These are phyloP conservation scores for Metschnikowia amazonensis DNA, from an alignment of 805 yeast species.

Conservation along the genomic window DNA sequence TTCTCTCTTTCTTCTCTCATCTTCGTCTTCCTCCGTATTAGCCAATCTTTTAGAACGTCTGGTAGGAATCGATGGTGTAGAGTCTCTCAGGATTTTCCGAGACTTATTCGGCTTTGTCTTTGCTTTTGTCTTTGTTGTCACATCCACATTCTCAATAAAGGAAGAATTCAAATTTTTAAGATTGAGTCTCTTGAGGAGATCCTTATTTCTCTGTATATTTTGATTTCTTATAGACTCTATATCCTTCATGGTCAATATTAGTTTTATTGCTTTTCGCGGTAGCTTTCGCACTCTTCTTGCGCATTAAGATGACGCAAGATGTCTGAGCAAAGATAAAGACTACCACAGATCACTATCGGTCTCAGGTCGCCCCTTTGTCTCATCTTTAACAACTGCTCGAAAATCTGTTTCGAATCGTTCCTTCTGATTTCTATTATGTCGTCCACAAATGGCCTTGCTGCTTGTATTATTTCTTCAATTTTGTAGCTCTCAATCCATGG, in stretches of 20 bases:
- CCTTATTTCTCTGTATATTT: constrained; percentile 80
- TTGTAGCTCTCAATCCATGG: constrained; percentile 75
- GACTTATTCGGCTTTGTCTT: constrained; percentile 20
- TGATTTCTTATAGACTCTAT: constrained; percentile 29
- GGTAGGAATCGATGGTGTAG: constrained; percentile 44
- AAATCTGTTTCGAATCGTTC: constrained; percentile 1
- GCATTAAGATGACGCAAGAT: constrained; percentile 24
- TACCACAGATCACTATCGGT: constrained; percentile 39
- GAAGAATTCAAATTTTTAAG: constrained; percentile 55
- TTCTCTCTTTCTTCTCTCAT: constrained; percentile 28
- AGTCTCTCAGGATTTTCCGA: constrained; percentile 20
- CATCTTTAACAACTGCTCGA: constrained; percentile 9
- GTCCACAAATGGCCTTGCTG: constrained; percentile 23
- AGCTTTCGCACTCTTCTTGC: constrained; percentile 5
- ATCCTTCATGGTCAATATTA: constrained; percentile 2
- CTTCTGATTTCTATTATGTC: constrained; percentile 12
- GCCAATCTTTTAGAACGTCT: constrained; percentile 78
- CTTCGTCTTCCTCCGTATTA: constrained; percentile 40
- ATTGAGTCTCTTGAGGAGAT: constrained; percentile 66
- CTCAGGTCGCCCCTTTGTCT: constrained; percentile 23
- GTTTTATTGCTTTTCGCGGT: not conserved
- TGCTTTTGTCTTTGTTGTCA: constrained; percentile 17
- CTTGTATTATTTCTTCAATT: constrained; percentile 27
- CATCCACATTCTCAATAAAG: constrained; percentile 45
- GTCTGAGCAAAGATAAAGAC: constrained; percentile 41